Evolutionary conservation across 768 basidiomycete genomes (phyloP), one percentile per base, ranked within the genome.

Genomic region (Pisolithus orientalis): DNA sequence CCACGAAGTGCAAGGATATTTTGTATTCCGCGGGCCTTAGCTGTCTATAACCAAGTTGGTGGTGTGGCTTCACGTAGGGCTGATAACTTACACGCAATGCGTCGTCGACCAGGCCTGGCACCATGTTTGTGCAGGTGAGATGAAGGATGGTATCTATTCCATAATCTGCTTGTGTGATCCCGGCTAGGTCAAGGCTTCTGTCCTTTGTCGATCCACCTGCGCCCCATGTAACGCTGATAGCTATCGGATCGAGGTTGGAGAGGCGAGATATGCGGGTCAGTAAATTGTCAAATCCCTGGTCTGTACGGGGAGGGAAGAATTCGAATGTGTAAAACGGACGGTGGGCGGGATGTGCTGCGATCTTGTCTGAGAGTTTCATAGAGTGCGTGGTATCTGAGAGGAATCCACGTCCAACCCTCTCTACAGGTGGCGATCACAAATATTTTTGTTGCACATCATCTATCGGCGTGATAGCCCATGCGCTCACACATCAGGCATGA

Each of bases 101-200:
- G 47, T 83, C 80, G 62, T 96, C 90, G 5, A 99, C 83, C 66
- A 86, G 83, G 21, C 92, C 90, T 59, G 85, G 75, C 61, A 87
- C 82, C 87, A 98, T 94, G 69, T 97, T 96, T 31, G 96, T 97
- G 73, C 95, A 98, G 6, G 95, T 97, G 58, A 99, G 68, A 72
- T 99, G 96, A 65, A 99, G 75, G 55, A 96, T 80, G 1, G 92
- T 94, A 59, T 96, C 90, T 42, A 94, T 72, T 1, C 80, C 83
- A 67, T 90, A 80, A 51, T 84, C 80, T 16, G 74, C 71, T 65
- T 93, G 90, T 1, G 82, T 82, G 50, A 91, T 69, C 10, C 80
- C 80, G 0, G 94, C 94, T 2, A 99, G 80, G 57, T 94, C 93
- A 39, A 99, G 73, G 63, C 84, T 90, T 31, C 88, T 79, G 32